Evolutionary conservation across 2,329 filamentous ascomycete species (phyloP).

Genomic region (Fusarium haematococcum): DNA sequence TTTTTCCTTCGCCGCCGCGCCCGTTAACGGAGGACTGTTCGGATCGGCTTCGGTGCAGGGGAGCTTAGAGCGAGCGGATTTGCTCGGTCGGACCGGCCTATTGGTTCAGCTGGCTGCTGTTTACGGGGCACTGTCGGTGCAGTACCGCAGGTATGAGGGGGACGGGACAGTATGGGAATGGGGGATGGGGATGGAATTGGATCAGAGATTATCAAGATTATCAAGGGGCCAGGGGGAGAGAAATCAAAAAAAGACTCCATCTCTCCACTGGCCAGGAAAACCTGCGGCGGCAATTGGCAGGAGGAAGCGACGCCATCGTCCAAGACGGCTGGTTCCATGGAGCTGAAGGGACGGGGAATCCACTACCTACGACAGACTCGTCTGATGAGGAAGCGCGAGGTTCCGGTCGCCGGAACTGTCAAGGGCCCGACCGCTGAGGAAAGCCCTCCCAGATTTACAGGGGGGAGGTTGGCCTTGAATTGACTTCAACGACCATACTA

Average conservation of each 20-base stretch:
- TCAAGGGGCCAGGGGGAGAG: conserved; percentile 13
- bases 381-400: conserved; percentile 33
- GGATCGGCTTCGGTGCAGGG: conserved; percentile 28
- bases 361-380: conserved; percentile 36
- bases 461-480: neutral
- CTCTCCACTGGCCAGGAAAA: conserved; percentile 28
- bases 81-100: conserved; percentile 36
- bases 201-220: conserved; percentile 36
- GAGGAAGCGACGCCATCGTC: conserved; percentile 23
- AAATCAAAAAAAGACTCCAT: conserved; percentile 11
- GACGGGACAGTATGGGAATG: neutral
- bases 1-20: conserved; percentile 11
- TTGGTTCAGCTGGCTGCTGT: neutral
- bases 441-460: neutral
- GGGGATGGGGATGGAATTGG: neutral
- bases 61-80: conserved; percentile 26
- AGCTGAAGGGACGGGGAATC: conserved; percentile 23
- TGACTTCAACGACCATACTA: neutral
- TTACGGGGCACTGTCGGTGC: neutral
- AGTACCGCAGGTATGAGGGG: neutral
- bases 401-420: conserved; percentile 42
- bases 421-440: conserved; percentile 11
- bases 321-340: conserved; percentile 3
- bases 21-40: conserved; percentile 42
- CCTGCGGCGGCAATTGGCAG: conserved; percentile 38